phyloP scores from a whole-genome alignment of 208 protist species.

The Trypanosoma mega region DNA sequence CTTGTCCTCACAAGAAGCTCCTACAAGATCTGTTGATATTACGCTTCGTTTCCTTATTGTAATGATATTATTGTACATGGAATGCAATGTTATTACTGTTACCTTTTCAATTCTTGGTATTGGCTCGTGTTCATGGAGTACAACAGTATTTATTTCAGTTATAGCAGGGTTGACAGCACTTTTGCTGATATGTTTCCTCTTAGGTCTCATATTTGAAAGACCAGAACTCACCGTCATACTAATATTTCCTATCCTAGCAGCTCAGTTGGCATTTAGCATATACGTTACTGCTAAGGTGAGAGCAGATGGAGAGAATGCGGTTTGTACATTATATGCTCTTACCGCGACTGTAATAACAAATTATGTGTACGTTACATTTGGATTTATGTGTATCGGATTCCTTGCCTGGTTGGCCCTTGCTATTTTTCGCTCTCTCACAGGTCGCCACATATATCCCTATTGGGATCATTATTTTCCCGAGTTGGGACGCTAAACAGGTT shows the following conservation, averaged over 20 bases:
- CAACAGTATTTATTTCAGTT: constrained; percentile 5
- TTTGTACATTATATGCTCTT: constrained; percentile 32
- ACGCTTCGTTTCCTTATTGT: constrained; percentile 26
- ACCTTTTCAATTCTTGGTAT: constrained; percentile 4
- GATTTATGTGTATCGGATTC: constrained; percentile 36
- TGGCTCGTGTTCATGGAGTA: background rate
- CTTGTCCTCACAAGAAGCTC: constrained; percentile 9
- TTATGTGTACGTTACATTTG: constrained; percentile 43
- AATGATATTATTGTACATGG: constrained; percentile 16
- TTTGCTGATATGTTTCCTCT: constrained; percentile 2
- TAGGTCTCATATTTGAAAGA: constrained; percentile 11
- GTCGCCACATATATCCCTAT: constrained; percentile 29
- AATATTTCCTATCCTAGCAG: constrained; percentile 26
- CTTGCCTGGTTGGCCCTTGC: constrained; percentile 36
- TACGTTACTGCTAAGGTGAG: background rate
- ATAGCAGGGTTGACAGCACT: background rate
- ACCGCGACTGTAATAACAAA: constrained; percentile 29
- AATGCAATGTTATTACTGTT: constrained; percentile 14
- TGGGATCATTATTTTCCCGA: constrained; percentile 43
- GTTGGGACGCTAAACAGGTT: constrained; percentile 12
- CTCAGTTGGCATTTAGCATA: constrained; percentile 46
- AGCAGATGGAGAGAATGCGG: background rate
- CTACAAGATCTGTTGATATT: constrained; percentile 8
- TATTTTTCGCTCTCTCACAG: constrained; percentile 31
- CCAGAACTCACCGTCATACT: constrained; percentile 29